These are phyloP conservation scores for Leccinum longicurvipes DNA, from an alignment of 768 basidiomycete genomes.

Conservation along the genomic window DNA sequence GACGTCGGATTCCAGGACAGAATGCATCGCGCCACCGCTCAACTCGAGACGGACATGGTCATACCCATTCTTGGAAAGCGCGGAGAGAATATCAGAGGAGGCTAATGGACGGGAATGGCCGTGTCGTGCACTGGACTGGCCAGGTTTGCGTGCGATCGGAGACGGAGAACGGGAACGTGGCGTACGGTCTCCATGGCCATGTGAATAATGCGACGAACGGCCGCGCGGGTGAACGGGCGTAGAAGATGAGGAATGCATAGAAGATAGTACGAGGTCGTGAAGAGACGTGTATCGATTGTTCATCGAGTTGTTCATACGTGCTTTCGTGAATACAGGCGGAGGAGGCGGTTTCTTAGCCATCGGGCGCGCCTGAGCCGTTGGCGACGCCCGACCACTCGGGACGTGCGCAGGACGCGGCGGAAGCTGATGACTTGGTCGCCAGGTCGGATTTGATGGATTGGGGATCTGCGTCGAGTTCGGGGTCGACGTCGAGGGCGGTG, in stretches of 20 bases:
- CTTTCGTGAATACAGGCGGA: conserved; percentile 22
- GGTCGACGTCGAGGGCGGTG: conserved; percentile 19
- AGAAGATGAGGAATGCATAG: conserved; percentile 33
- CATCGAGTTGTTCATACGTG: conserved; percentile 24
- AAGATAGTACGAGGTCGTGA: conserved; percentile 18
- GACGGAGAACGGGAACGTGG: conserved; percentile 38
- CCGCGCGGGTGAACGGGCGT: conserved; percentile 31
- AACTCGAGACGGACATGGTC: conserved; percentile 65
- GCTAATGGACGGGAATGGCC: conserved; percentile 20
- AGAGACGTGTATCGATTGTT: conserved; percentile 21
- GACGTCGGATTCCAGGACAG: conserved; percentile 67
- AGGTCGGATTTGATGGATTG: conserved; percentile 12
- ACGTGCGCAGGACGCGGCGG: conserved; percentile 28
- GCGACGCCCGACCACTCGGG: conserved; percentile 26
- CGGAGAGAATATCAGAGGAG: conserved; percentile 30
- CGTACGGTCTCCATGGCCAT: conserved; percentile 17
- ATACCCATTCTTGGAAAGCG: conserved; percentile 57
- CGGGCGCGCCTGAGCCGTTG: conserved; percentile 26
- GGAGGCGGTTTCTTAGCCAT: conserved; percentile 27
- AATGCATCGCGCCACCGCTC: conserved; percentile 41
- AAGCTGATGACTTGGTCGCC: conserved; percentile 27
- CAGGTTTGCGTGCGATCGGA: conserved; percentile 40
- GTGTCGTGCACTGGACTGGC: conserved; percentile 28
- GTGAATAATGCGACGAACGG: conserved; percentile 24
- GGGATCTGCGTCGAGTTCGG: conserved; percentile 29